phyloP scores from a whole-genome alignment of 768 basidiomycete genomes.

The Russula emetica region DNA sequence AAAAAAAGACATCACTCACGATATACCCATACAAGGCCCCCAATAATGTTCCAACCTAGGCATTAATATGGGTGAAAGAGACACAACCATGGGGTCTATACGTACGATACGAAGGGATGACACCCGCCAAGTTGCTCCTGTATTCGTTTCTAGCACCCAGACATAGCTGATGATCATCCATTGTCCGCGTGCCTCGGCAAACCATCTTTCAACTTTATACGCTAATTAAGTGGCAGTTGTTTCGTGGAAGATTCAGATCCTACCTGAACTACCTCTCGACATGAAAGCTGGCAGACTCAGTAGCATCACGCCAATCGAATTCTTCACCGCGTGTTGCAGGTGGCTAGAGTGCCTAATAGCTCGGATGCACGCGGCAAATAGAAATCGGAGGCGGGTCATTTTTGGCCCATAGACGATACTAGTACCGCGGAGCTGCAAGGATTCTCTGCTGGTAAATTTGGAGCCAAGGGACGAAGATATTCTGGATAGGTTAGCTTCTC shows the following conservation, averaged over 20 bases:
- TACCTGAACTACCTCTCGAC: constrained; percentile 37
- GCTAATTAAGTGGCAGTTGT: background rate
- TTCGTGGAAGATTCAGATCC: constrained; percentile 1
- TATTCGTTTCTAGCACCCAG: constrained; percentile 50
- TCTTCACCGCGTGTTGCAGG: constrained; percentile 45
- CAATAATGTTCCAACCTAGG: constrained; percentile 34
- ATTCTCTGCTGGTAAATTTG: constrained; percentile 23
- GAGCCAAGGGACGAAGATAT: background rate
- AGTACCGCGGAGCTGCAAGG: constrained; percentile 29
- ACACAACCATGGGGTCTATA: background rate
- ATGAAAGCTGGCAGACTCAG: constrained; percentile 44
- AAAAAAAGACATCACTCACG: constrained; percentile 30
- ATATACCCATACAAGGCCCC: constrained; percentile 36
- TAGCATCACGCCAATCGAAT: constrained; percentile 42
- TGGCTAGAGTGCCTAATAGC: constrained; percentile 40
- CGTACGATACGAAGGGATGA: constrained; percentile 44
- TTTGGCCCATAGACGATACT: constrained; percentile 28
- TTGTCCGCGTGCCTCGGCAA: constrained; percentile 39
- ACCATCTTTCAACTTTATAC: constrained; percentile 39
- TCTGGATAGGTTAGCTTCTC: constrained; percentile 2
- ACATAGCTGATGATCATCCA: constrained; percentile 51
- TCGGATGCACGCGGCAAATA: constrained; percentile 35
- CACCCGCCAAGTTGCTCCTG: constrained; percentile 49
- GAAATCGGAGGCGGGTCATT: constrained; percentile 34
- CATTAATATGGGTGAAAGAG: background rate